Conservation (phyloP, 495 filamentous ascomycete genomes). For the Tuber brumale region DNA sequence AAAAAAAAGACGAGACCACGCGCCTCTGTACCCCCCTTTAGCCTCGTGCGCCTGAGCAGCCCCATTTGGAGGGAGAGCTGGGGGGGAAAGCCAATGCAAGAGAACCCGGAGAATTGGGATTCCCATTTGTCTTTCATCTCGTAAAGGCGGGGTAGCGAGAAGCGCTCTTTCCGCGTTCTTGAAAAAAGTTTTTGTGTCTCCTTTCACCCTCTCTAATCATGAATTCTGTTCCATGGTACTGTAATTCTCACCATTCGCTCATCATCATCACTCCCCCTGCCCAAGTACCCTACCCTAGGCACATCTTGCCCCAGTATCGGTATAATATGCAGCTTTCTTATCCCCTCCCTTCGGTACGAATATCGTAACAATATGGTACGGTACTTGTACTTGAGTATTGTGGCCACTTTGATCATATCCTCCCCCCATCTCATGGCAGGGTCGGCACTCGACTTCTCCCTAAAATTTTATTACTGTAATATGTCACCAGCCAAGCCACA, state of each 20-base stretch:
- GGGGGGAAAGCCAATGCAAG: neutral
- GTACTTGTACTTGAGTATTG: neutral
- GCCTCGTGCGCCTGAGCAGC: slow-evolving; percentile 10
- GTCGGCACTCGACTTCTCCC: neutral
- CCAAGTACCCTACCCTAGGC: neutral
- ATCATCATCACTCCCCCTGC: neutral
- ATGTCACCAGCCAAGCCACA: neutral
- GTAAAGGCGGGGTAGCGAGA: slow-evolving; percentile 38
- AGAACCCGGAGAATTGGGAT: slow-evolving; percentile 19
- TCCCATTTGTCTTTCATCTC: slow-evolving; percentile 25
- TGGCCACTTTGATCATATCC: neutral
- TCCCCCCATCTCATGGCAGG: slow-evolving; percentile 6
- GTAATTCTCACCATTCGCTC: neutral
- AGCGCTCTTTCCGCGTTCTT: slow-evolving; percentile 37
- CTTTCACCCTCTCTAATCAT: slow-evolving; percentile 12
- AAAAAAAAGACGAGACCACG: slow-evolving; percentile 24
- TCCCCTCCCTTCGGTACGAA: neutral
- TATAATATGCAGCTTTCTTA: neutral
- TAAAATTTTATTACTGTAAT: neutral
- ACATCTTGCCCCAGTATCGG: neutral
- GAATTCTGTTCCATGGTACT: neutral
- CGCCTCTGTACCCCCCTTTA: slow-evolving; percentile 11
- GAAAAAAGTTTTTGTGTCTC: slow-evolving; percentile 5
- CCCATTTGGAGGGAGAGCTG: slow-evolving; percentile 8
- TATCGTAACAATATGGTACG: neutral